Conservation (phyloP, 2,329 filamentous ascomycete species). For the Aureobasidium vineae region DNA sequence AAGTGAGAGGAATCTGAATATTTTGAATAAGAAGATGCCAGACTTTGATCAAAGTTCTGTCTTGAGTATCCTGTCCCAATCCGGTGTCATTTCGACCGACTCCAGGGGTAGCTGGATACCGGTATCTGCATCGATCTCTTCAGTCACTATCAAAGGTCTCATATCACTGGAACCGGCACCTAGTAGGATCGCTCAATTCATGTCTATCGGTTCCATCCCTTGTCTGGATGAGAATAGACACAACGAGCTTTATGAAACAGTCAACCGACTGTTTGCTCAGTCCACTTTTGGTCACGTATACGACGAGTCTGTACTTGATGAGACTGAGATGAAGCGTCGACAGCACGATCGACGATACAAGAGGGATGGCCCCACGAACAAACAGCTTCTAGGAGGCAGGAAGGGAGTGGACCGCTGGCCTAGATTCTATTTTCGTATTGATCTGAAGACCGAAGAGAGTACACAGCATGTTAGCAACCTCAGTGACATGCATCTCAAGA, state of each 20-base stretch:
- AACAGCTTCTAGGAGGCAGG: conserved; percentile 52
- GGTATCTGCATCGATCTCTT: conserved; percentile 63
- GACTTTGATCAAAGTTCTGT: conserved; percentile 31
- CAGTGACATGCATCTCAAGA: conserved; percentile 44
- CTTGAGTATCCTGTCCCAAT: conserved; percentile 62
- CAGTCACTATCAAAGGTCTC: conserved; percentile 64
- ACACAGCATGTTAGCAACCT: background rate
- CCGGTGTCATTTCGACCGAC: conserved; percentile 58
- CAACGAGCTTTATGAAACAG: conserved; percentile 69
- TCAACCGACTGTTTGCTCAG: conserved; percentile 72
- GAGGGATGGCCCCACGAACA: conserved; percentile 50
- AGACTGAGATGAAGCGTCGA: conserved; percentile 40
- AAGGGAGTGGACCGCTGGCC: conserved; percentile 80
- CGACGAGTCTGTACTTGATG: conserved; percentile 41
- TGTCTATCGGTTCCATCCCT: conserved; percentile 73
- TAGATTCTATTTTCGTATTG: conserved; percentile 79
- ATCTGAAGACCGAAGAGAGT: conserved; percentile 35
- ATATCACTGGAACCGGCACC: conserved; percentile 70
- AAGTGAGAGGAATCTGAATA: conserved; percentile 35
- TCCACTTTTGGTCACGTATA: conserved; percentile 72
- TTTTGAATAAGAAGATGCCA: conserved; percentile 29
- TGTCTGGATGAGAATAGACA: conserved; percentile 56
- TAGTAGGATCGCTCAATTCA: conserved; percentile 72
- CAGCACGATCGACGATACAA: conserved; percentile 47
- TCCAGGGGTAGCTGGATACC: conserved; percentile 64